Base-by-base conservation (phyloP, 306 rosid genomes). In the Cucurbita maxima region DNA sequence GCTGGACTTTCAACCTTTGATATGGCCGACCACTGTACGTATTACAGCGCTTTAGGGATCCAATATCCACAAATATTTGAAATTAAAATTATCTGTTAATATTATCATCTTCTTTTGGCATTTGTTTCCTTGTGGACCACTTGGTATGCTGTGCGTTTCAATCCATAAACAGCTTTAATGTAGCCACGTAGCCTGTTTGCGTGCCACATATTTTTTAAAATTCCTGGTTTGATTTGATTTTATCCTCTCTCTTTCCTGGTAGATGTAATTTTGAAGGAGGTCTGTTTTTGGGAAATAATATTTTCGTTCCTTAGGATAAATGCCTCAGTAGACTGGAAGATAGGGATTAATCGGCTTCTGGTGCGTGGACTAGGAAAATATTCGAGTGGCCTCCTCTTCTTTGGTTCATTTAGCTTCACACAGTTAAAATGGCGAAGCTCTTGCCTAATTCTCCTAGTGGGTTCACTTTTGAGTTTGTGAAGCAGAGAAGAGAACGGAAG, bases 21-120 rank as follows among this genome's bases (percentile, higher is more conserved):
- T 84, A 90, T 90, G 97, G 96, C 98, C 52, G 98, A 94, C 82
- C 97, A 90, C 82, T 90, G 97, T 87, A 75, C 38, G 84, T 74
- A 45, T 14, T 59, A n/a, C 40, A 19, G 6, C 19, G 15, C 7
- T 45, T 22, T 67, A 3, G 53, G 4, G 50, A 18, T 18, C 54
- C n/a, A 20, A 45, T 44, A 66, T 63, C 1, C 34, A 63, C 30
- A 8, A 10, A 41, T 63, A n/a, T 40, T n/a, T 50, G 16, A 40
- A 63, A 63, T 40, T 40, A 10, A 40, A 40, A 63, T 63, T 63
- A 63, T 63, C 70, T 37, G 14, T n/a, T 15, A 38, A 38, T 8
- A 18, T 63, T 40, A 40, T 63, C 15, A 41, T 63, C 71, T 40
- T 63, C 34, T 63, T 61, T 37, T 37, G 68, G 22, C 67, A 0